These are phyloP conservation scores for Aechmea fasciata DNA, from an alignment of 176 grass and related monocot genomes.

Conservation along the genomic window DNA sequence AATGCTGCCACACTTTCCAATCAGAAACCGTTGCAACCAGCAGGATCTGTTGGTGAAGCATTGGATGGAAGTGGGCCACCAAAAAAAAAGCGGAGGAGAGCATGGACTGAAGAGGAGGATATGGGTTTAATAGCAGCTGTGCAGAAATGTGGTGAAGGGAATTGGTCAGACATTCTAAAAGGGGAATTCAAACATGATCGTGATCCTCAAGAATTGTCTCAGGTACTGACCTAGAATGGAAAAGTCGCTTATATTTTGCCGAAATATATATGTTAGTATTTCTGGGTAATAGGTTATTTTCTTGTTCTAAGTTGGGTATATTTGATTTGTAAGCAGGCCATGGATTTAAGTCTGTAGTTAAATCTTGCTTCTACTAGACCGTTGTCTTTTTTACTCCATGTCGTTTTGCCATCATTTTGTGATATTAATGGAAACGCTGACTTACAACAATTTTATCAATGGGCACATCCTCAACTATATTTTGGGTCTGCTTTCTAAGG, in stretches of 20 bases:
- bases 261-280: conserved; percentile 19
- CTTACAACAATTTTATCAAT: no score
- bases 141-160: conserved; percentile 75
- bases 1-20: conserved; percentile 29
- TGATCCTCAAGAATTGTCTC: conserved; percentile 50
- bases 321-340: no score
- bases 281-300: no score
- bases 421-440: no score
- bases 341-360: no score
- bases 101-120: conserved; percentile 97
- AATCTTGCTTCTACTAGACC: no score
- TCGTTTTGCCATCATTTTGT: no score
- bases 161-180: conserved; percentile 58
- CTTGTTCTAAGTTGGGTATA: no score
- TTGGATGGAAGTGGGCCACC: conserved; percentile 29
- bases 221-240: conserved; percentile 55
- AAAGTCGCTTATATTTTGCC: conserved; percentile 1
- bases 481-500: no score
- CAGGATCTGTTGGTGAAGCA: conserved; percentile 36
- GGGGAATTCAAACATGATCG: conserved; percentile 63
- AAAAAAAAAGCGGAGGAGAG: conserved; percentile 61
- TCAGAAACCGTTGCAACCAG: conserved; percentile 33
- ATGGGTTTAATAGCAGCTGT: conserved; percentile 51
- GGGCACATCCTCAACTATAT: no score
- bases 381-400: no score